Percentiles rank a stretch among this genome's conserved stretches.
phyloP scores from a whole-genome alignment of 2,329 filamentous ascomycete species.

The Fusarium acutatum region DNA sequence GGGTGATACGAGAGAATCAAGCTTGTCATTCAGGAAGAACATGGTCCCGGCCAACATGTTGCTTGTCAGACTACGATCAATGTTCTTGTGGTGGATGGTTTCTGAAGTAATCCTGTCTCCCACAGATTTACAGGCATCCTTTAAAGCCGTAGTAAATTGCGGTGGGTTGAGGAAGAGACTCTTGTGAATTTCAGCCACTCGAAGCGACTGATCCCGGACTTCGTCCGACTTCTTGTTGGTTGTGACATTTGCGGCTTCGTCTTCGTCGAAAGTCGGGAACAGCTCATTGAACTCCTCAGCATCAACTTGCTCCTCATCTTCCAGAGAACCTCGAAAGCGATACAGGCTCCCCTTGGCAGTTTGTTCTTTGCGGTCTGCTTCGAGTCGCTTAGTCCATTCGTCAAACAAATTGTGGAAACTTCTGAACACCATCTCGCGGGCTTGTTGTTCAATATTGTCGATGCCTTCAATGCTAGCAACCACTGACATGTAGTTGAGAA shows the following conservation, averaged over 20 bases:
- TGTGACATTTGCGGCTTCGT: conserved; percentile 50
- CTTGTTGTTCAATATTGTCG: conserved; percentile 49
- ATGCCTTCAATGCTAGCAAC: conserved; percentile 59
- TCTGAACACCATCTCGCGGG: conserved; percentile 67
- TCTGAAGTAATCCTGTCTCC: conserved; percentile 50
- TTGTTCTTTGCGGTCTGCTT: conserved; percentile 78
- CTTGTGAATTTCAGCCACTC: conserved; percentile 68
- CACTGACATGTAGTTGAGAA: conserved; percentile 49
- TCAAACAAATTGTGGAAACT: conserved; percentile 78
- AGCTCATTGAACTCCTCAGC: conserved; percentile 79
- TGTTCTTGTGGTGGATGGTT: conserved; percentile 36
- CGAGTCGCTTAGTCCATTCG: conserved; percentile 81
- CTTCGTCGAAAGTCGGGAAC: conserved; percentile 80
- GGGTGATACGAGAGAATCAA: conserved; percentile 53
- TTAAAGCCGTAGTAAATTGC: conserved; percentile 54
- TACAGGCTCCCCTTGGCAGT: conserved; percentile 81
- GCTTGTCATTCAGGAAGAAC: conserved; percentile 70
- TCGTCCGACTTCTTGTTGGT: conserved; percentile 47
- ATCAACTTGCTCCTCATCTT: conserved; percentile 79
- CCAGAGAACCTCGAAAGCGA: conserved; percentile 79
- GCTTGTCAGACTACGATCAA: conserved; percentile 54
- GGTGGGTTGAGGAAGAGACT: conserved; percentile 58
- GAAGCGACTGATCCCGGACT: conserved; percentile 66
- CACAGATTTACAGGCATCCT: conserved; percentile 54
- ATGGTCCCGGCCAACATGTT: conserved; percentile 72